Evolutionary conservation across 805 yeast species (phyloP).

Genomic region (Wilhelminamyces savonicus): DNA sequence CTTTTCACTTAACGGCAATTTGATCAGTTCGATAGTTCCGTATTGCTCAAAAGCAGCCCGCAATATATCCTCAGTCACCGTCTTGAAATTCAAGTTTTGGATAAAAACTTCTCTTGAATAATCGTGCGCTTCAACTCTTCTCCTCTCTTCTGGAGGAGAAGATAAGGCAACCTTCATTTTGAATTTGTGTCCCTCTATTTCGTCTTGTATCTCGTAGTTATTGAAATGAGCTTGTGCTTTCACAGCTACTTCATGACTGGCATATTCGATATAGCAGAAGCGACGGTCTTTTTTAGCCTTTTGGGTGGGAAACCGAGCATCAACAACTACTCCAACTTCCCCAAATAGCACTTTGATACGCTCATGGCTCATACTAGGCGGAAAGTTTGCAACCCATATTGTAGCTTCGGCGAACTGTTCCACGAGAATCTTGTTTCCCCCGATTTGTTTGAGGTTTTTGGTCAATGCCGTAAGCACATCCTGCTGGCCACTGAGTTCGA

Average conservation of each 20-base stretch:
- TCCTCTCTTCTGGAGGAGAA: constrained; percentile 50
- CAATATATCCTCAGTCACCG: constrained; percentile 33
- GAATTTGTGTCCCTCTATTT: constrained; percentile 16
- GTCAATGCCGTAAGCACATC: constrained; percentile 56
- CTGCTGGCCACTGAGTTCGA: constrained; percentile 48
- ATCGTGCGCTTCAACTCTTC: constrained; percentile 7
- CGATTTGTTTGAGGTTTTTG: constrained; percentile 44
- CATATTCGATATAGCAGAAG: constrained; percentile 67
- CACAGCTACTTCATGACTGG: constrained; percentile 35
- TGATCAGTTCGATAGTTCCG: constrained; percentile 50
- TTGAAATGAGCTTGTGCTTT: constrained; percentile 37
- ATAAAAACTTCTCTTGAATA: constrained; percentile 45
- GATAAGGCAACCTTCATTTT: constrained; percentile 50
- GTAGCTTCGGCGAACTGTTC: constrained; percentile 42
- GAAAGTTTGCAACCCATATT: constrained; percentile 70
- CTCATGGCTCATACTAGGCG: constrained; percentile 42
- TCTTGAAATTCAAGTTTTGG: constrained; percentile 43
- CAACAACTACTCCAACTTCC: constrained; percentile 34
- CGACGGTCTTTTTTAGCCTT: constrained; percentile 49
- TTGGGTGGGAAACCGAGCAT: constrained; percentile 61
- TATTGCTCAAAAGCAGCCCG: constrained; percentile 35
- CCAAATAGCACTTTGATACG: constrained; percentile 37
- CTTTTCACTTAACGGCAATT: constrained; percentile 38
- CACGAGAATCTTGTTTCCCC: constrained; percentile 40
- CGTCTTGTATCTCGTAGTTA: constrained; percentile 28